Percentiles rank a stretch among this genome's conserved stretches.
Evolutionary conservation across 495 filamentous ascomycete genomes (phyloP).

Genomic region (Penicillium paradoxum): DNA sequence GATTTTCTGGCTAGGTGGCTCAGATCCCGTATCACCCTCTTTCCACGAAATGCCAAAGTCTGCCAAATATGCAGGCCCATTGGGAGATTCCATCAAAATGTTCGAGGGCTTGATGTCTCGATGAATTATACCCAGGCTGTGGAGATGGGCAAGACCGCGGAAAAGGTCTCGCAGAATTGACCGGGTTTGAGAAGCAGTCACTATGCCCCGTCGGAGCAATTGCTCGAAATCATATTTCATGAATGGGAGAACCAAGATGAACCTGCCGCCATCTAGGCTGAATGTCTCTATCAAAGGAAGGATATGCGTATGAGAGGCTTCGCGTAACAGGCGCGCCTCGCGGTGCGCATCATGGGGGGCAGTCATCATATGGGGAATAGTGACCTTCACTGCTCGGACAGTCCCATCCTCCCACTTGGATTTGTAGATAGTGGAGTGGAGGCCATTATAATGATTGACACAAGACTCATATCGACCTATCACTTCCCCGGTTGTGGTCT

Average conservation of each 20-base stretch:
- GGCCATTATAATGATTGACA: constrained; percentile 63
- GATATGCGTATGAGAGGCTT: constrained; percentile 46
- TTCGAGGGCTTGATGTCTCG: constrained; percentile 93
- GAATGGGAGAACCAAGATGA: constrained; percentile 82
- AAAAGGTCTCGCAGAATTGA: constrained; percentile 63
- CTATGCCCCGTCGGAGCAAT: constrained; percentile 48
- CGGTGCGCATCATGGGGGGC: constrained; percentile 75
- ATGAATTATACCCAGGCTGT: constrained; percentile 74
- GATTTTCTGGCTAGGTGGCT: constrained; percentile 66
- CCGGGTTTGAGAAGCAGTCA: constrained; percentile 42
- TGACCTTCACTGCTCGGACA: constrained; percentile 80
- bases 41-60: constrained; percentile 94
- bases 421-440: constrained; percentile 80
- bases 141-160: constrained; percentile 64
- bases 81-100: constrained; percentile 62
- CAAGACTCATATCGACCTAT: constrained; percentile 72
- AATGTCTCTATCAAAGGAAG: constrained; percentile 70
- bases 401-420: constrained; percentile 34
- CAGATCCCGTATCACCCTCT: constrained; percentile 52
- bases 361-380: constrained; percentile 62
- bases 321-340: constrained; percentile 67
- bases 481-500: constrained; percentile 30
- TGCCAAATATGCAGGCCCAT: constrained; percentile 69
- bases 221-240: constrained; percentile 64
- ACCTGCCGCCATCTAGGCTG: constrained; percentile 59